These are phyloP conservation scores for Aspergillus sergii DNA, from an alignment of 2,329 filamentous ascomycete genomes.

Conservation along the genomic window DNA sequence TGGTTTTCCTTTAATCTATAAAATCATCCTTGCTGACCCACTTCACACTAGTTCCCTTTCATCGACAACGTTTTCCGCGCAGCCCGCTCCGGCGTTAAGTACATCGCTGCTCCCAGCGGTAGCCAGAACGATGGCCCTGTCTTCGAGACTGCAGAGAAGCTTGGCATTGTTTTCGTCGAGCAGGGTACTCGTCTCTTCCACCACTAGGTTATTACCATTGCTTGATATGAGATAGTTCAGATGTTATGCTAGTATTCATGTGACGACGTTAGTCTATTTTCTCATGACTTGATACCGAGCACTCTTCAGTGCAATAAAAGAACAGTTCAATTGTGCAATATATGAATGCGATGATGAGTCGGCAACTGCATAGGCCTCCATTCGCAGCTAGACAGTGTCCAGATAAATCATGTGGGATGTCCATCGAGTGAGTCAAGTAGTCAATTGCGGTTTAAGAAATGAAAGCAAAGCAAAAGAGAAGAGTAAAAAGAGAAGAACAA, in stretches of 20 bases:
- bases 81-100: slow-evolving; percentile 86
- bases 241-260: slow-evolving; percentile 9
- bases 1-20: neutral
- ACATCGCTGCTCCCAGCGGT: slow-evolving; percentile 89
- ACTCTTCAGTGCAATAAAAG: slow-evolving; percentile 2
- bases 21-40: neutral
- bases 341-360: neutral
- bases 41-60: slow-evolving; percentile 78
- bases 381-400: neutral
- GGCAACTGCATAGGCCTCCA: neutral
- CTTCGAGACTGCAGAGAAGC: slow-evolving; percentile 84
- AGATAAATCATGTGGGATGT: neutral
- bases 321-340: neutral
- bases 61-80: slow-evolving; percentile 97
- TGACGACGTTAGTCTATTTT: slow-evolving; percentile 10
- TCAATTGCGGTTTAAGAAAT: neutral
- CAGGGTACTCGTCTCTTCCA: slow-evolving; percentile 94
- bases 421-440: neutral
- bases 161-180: slow-evolving; percentile 92
- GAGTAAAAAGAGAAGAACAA: neutral
- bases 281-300: slow-evolving; percentile 15
- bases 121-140: slow-evolving; percentile 57
- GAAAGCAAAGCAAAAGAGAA: too few relatives aligned
- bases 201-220: slow-evolving; percentile 60
- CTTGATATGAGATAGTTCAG: neutral